These are phyloP conservation scores for Nicotiana noctiflora DNA, from an alignment of 257 asterid genomes.

Conservation along the genomic window DNA sequence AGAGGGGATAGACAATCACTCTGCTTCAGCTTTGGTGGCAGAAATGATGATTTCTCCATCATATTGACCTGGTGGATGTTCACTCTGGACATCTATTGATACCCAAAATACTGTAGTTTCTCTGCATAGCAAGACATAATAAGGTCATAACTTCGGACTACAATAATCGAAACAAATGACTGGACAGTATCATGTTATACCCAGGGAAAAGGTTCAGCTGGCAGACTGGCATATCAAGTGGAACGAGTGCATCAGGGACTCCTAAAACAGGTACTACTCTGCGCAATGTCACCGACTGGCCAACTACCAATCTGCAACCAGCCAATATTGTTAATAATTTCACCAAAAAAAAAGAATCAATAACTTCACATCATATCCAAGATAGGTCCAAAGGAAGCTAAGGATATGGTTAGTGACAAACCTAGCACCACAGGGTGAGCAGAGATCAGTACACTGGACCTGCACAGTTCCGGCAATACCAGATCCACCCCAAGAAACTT, in stretches of 20 bases:
- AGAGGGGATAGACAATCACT: slow-evolving; percentile 53
- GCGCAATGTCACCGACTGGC: slow-evolving; percentile 74
- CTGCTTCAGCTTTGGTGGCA: slow-evolving; percentile 69
- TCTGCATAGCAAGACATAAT: slow-evolving; percentile 35
- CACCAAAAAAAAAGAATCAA: not conserved
- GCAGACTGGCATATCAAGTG: slow-evolving; percentile 68
- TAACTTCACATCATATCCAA: slow-evolving; percentile 2
- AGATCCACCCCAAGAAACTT: slow-evolving; percentile 85
- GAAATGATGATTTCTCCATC: slow-evolving; percentile 85
- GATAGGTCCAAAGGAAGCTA: slow-evolving; percentile 1
- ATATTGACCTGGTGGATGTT: slow-evolving; percentile 91
- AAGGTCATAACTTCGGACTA: slow-evolving; percentile 5
- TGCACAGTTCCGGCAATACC: slow-evolving; percentile 72
- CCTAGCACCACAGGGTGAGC: slow-evolving; percentile 89
- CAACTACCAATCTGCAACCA: slow-evolving; percentile 63
- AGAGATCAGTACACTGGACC: slow-evolving; percentile 69
- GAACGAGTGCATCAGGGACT: slow-evolving; percentile 96
- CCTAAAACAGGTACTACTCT: slow-evolving; percentile 87
- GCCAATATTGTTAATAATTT: slow-evolving; percentile 11
- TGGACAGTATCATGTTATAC: slow-evolving; percentile 31
- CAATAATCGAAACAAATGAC: not conserved
- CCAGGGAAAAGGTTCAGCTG: slow-evolving; percentile 73
- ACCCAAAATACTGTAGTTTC: slow-evolving; percentile 82
- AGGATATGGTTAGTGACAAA: slow-evolving; percentile 25
- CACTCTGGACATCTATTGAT: slow-evolving; percentile 73